These are phyloP conservation scores for Cryphonectria naterciae DNA, from an alignment of 2,329 filamentous ascomycete genomes.

Conservation along the genomic window DNA sequence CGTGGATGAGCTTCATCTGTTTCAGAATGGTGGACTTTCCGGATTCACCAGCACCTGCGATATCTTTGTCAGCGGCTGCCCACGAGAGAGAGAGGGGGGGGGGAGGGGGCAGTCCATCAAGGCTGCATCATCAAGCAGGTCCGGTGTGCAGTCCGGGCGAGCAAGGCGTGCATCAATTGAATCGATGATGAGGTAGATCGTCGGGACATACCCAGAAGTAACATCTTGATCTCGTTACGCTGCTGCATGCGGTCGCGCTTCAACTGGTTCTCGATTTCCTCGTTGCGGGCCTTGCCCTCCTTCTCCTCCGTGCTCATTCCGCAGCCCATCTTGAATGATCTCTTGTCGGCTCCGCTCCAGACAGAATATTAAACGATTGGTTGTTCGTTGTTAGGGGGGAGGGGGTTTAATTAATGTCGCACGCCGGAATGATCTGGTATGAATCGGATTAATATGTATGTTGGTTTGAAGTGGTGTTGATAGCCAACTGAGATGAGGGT, in stretches of 20 bases:
- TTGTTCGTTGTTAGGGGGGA: not conserved
- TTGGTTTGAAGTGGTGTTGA: not conserved
- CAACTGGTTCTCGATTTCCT: constrained; percentile 99
- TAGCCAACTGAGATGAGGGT: not conserved
- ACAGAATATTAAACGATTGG: constrained; percentile 7
- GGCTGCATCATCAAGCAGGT: not conserved
- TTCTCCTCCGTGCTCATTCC: constrained; percentile 99
- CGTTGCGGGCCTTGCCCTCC: constrained; percentile 99
- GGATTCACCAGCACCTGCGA: constrained; percentile 90
- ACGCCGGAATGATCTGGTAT: constrained; percentile 3
- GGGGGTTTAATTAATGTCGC: constrained; percentile 3
- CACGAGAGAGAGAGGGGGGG: not conserved
- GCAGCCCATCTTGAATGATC: constrained; percentile 86
- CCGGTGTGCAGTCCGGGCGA: not conserved
- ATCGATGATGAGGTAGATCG: not conserved
- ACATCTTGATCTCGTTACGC: constrained; percentile 99
- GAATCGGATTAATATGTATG: constrained; percentile 13
- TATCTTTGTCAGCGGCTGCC: constrained; percentile 32
- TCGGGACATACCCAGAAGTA: constrained; percentile 80
- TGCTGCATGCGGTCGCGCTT: constrained; percentile 99
- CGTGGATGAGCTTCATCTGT: constrained; percentile 99
- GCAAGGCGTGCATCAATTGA: constrained; percentile 5
- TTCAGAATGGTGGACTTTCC: constrained; percentile 94
- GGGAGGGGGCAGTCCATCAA: too few species aligned
- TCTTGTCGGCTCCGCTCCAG: constrained; percentile 29